Percentiles rank a stretch among this genome's conserved stretches.
phyloP scores from a whole-genome alignment of 768 basidiomycete species.

The Botryobasidium botryosum region DNA sequence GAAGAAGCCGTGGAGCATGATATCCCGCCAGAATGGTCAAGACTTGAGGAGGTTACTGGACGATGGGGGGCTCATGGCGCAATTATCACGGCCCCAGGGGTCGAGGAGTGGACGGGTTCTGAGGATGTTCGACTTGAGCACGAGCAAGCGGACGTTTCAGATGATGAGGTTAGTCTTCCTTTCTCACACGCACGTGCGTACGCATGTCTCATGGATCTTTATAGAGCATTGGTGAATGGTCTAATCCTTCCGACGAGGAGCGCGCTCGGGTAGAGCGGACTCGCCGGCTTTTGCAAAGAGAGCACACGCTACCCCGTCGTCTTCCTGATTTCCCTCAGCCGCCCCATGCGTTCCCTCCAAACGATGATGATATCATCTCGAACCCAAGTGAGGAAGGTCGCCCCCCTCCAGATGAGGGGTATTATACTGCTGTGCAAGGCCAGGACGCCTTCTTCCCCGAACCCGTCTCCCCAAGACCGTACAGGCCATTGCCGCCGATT shows the following conservation, averaged over 20 bases:
- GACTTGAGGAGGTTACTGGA: not conserved
- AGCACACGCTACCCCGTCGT: constrained; percentile 28
- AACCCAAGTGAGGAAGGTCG: constrained; percentile 64
- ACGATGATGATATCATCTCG: constrained; percentile 50
- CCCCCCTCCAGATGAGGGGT: not conserved
- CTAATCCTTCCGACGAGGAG: constrained; percentile 83
- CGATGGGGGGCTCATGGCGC: not conserved
- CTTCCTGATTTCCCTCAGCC: not conserved
- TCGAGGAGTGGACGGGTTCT: constrained; percentile 71
- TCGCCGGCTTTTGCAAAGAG: constrained; percentile 37
- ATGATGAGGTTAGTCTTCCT: constrained; percentile 40
- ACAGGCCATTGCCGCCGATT: constrained; percentile 35
- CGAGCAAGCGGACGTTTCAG: constrained; percentile 31
- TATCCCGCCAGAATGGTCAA: not conserved
- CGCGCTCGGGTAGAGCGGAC: constrained; percentile 50
- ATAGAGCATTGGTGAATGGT: constrained; percentile 77
- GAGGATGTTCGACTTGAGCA: constrained; percentile 33
- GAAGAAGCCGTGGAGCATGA: too few species aligned
- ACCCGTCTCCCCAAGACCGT: not conserved
- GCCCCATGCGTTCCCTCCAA: not conserved
- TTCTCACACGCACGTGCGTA: not conserved
- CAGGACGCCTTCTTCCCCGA: not conserved
- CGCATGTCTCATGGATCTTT: constrained; percentile 10
- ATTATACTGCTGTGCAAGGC: not conserved
- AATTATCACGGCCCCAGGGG: constrained; percentile 12